Percentiles rank a stretch among this genome's conserved stretches.
Conservation (phyloP, 202 grass and related monocot genomes). For the Hordeum pubiflorum region DNA sequence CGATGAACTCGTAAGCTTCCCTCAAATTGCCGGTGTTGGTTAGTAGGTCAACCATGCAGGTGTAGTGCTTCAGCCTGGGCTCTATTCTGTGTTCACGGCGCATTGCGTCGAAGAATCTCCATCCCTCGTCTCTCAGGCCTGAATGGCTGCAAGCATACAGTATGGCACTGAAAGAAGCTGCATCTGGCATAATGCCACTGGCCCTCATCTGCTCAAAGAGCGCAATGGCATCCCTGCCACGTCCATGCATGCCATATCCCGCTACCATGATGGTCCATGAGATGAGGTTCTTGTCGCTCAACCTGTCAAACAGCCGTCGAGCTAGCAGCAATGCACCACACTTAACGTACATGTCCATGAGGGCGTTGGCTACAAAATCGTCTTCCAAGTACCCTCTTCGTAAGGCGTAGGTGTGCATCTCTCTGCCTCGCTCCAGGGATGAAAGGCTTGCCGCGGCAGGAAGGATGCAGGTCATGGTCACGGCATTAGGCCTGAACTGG, state of each 20-base stretch:
- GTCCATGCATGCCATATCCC: conserved; percentile 82
- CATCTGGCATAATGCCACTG: conserved; percentile 51
- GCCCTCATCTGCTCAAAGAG: conserved; percentile 62
- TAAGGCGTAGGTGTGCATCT: conserved; percentile 64
- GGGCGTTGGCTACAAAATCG: conserved; percentile 39
- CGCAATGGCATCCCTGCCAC: conserved; percentile 47
- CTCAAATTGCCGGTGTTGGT: conserved; percentile 40
- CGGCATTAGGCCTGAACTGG: conserved; percentile 54
- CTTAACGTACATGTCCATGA: conserved; percentile 84
- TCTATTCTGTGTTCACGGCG: conserved; percentile 62
- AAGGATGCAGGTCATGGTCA: conserved; percentile 74
- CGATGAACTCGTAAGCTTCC: conserved; percentile 64
- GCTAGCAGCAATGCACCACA: conserved; percentile 60
- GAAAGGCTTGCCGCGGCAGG: conserved; percentile 69
- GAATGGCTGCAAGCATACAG: conserved; percentile 86
- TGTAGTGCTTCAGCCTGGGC: conserved; percentile 68
- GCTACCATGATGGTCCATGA: conserved; percentile 93
- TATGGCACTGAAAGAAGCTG: conserved; percentile 59
- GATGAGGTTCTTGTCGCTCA: conserved; percentile 59
- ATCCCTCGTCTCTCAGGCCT: conserved; percentile 58
- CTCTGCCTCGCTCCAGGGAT: conserved; percentile 62
- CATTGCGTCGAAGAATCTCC: conserved; percentile 80
- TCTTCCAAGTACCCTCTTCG: conserved; percentile 46
- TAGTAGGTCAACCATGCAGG: conserved; percentile 73
- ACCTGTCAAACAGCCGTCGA: conserved; percentile 49